A percentile compares a stretch with the other conserved stretches of the same genome.
phyloP scores from a whole-genome alignment of 2,329 filamentous ascomycete species.

The Aspergillus bombycis region DNA sequence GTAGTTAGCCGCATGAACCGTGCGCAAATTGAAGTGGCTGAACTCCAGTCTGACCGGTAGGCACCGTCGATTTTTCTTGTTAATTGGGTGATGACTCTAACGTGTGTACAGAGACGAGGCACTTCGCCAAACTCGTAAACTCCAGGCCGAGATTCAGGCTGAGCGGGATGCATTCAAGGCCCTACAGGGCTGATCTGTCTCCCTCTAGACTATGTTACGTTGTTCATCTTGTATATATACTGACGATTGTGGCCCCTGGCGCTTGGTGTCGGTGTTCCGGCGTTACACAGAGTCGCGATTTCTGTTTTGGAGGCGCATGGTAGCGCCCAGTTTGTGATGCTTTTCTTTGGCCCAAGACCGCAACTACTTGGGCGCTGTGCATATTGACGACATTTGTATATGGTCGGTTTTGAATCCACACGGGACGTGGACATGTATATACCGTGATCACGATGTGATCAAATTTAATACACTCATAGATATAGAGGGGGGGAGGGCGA shows the following conservation, averaged over 20 bases:
- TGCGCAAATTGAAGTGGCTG: slow-evolving; percentile 80
- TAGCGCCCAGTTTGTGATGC: slow-evolving; percentile 4
- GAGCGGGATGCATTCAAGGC: slow-evolving; percentile 64
- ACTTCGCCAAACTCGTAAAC: slow-evolving; percentile 68
- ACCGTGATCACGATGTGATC: slow-evolving; percentile 12
- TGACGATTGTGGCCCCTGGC: slow-evolving; percentile 4
- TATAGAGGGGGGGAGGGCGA: background rate
- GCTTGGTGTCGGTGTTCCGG: slow-evolving; percentile 9
- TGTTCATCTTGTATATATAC: slow-evolving; percentile 5
- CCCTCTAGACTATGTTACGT: background rate
- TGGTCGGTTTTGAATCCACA: slow-evolving; percentile 8
- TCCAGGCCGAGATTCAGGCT: slow-evolving; percentile 68
- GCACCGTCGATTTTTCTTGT: slow-evolving; percentile 8
- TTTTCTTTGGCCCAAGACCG: slow-evolving; percentile 6
- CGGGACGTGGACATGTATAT: slow-evolving; percentile 16
- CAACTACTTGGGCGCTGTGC: slow-evolving; percentile 7
- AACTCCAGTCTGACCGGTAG: slow-evolving; percentile 64
- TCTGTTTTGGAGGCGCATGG: background rate
- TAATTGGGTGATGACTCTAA: slow-evolving; percentile 23
- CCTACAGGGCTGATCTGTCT: slow-evolving; percentile 38
- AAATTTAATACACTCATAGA: slow-evolving; percentile 6
- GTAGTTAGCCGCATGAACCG: slow-evolving; percentile 80
- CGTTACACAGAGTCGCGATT: slow-evolving; percentile 7
- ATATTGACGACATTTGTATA: slow-evolving; percentile 17
- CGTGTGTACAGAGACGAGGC: slow-evolving; percentile 64